Base-by-base conservation (phyloP, 805 yeast genomes). In the Saturnispora mendoncae region DNA sequence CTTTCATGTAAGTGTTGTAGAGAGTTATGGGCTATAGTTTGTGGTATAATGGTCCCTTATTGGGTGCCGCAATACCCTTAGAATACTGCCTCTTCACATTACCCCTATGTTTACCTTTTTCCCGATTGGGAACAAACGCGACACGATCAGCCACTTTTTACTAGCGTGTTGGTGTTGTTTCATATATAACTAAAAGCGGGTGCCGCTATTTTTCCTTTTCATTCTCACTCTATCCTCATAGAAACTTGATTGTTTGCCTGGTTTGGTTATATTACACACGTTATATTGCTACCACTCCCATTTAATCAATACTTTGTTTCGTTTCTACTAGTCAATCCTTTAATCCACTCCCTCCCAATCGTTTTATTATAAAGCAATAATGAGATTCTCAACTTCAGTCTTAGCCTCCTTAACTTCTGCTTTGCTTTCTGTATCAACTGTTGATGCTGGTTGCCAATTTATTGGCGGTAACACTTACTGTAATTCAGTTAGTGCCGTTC, bases 391-490 rank as follows among this genome's bases (percentile, higher is more conserved):
- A 6, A 20, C 26, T 6, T 29, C 47, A 7, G 36, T 44, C 4
- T 19, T 50, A 6, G 43, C 36, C 17, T 28, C 50, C 3, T 33
- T 47, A 14, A 46, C 43, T 8, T 5, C 47, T 13, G 39, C 42
- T 15, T 42, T 64, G 6, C 25, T 51, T 14, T 42, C 59, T 13
- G 23, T 53, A 7, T 21, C 55, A 6, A 17, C 49, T 14, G 51
- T 44, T 12, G 42, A 44, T 20, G 60, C 62, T 10, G 51, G 43
- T 12, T 60, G 65, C 42, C 44, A 53, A 9, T 58, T 62, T 46
- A 71, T 69, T 31, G 72, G 64, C 49, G 95, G 96, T 52, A 85
- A 85, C 70, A 81, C 80, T 71, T 88, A 82, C 76, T 87, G 97
- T 68, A 64, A 74, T 50, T 64, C 75, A 49, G 84, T 84, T 39